These are phyloP conservation scores for Prorocentrum cordatum DNA, from an alignment of 169 alveolate species.

Conservation along the genomic window DNA sequence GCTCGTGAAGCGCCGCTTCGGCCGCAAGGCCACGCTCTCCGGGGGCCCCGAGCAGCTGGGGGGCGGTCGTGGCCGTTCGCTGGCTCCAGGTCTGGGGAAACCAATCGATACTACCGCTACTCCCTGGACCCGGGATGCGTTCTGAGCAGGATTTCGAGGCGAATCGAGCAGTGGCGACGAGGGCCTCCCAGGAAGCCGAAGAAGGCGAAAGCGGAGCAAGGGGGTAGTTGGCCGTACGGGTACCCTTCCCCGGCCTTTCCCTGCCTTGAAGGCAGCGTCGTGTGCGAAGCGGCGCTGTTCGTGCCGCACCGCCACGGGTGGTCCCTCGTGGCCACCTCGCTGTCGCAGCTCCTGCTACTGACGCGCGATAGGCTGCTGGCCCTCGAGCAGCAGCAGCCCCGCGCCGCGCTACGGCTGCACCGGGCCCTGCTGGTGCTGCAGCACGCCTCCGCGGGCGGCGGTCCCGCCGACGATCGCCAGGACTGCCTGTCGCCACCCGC, in stretches of 20 bases:
- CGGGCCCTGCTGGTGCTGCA: too few relatives aligned
- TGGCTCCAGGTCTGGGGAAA: neutral
- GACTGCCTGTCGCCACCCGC: too few relatives aligned
- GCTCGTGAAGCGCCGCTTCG: constrained; percentile 18
- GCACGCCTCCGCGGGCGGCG: too few relatives aligned
- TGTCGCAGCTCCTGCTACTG: constrained; percentile 12
- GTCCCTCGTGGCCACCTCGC: constrained; percentile 21
- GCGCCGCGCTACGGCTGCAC: too few relatives aligned
- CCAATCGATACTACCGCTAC: neutral
- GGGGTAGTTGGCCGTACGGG: neutral
- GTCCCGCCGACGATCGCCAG: too few relatives aligned
- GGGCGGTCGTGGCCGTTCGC: neutral
- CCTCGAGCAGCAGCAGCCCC: constrained; percentile 28
- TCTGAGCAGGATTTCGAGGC: neutral
- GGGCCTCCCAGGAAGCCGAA: neutral
- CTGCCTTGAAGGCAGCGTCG: neutral
- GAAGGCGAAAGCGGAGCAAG: neutral
- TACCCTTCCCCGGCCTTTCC: neutral
- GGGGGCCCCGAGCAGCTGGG: neutral
- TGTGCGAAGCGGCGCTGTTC: constrained; percentile 21
- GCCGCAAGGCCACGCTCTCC: neutral
- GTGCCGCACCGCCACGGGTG: constrained; percentile 33
- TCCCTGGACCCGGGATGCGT: neutral
- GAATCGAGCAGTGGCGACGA: neutral
- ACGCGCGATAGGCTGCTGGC: constrained; percentile 13